phyloP scores from a whole-genome alignment of 2,329 filamentous ascomycete genomes.

The Xylariales sp. region DNA sequence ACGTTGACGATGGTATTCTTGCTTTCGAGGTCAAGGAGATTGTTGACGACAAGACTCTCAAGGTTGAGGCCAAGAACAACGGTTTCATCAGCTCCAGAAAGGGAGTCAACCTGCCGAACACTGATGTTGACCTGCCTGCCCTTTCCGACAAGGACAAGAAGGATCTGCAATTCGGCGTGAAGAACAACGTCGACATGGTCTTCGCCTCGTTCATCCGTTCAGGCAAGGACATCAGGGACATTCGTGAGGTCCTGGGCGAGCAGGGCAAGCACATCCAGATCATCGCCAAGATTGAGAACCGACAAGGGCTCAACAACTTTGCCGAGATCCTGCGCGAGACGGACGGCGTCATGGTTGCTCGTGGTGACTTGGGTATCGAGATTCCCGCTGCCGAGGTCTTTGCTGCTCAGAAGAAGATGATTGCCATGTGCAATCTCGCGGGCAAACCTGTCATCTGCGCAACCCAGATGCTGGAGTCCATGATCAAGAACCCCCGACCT shows the following conservation, averaged over 20 bases:
- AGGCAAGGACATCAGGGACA: slow-evolving; percentile 84
- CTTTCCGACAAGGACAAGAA: slow-evolving; percentile 97
- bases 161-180: slow-evolving; percentile 91
- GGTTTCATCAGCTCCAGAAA: slow-evolving; percentile 98
- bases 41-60: slow-evolving; percentile 82
- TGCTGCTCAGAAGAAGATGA: slow-evolving; percentile 99
- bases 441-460: slow-evolving; percentile 99
- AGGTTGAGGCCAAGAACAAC: slow-evolving; percentile 88
- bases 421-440: slow-evolving; percentile 99
- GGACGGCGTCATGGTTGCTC: slow-evolving; percentile 99
- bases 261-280: slow-evolving; percentile 97
- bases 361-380: slow-evolving; percentile 97
- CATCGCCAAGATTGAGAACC: slow-evolving; percentile 99
- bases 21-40: slow-evolving; percentile 91
- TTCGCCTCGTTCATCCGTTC: slow-evolving; percentile 98
- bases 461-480: slow-evolving; percentile 99
- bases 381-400: slow-evolving; percentile 98
- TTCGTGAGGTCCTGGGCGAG: slow-evolving; percentile 84
- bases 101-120: slow-evolving; percentile 98
- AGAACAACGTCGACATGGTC: slow-evolving; percentile 98
- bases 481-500: slow-evolving; percentile 99
- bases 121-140: slow-evolving; percentile 94
- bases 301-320: slow-evolving; percentile 99
- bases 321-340: slow-evolving; percentile 93
- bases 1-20: slow-evolving; percentile 96